Evolutionary conservation across 176 grass and related monocot genomes (phyloP), one percentile per base, ranked within the genome.

Genomic region (Musa troglodytarum): DNA sequence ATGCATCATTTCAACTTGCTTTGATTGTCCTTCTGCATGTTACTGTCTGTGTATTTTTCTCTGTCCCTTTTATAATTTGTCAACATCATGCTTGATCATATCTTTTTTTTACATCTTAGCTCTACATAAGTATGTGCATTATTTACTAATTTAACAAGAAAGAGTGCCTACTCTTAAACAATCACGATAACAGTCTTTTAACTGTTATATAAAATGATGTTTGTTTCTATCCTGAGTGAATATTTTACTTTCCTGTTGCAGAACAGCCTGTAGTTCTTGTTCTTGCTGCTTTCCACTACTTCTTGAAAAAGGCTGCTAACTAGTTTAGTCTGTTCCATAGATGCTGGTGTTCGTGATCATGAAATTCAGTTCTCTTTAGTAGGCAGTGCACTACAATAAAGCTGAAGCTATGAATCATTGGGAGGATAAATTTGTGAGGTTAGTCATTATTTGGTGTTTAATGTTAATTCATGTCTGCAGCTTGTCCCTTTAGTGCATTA

Each of bases 351-450:
- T 50, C 9, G 11, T 15, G 19, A 69, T 8, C 34, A 15, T 69
- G 50, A 10, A 69, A 9, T 50, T 69, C 51, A 56, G 22, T 74
- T 55, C 12, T 12, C 69, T 7, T 7, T 50, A 70, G 68, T 70
- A 34, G 68, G 17, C 9, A 50, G 11, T 74, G 52, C 20, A 54
- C 25, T 25, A 26, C 52, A 56, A 55, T 54, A 5, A n/a, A 74
- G 13, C n/a, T 25, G 51, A 54, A 55, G 13, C 52, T 10, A 74
- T 74, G 71, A 28, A 74, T 55, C 50, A 74, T 55, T 15, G 10
- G 71, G 53, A 74, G 23, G 22, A 74, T 13, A 74, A 74, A 74
- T 74, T 16, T 50, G n/a, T 74, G 52, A 54, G 71, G 71, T 74
- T 55, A 74, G 71, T 24, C 22, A 54, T 55, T 55, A 17, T 54